Base-by-base conservation (phyloP, 2,329 filamentous ascomycete genomes). In the Neurospora crassa region DNA sequence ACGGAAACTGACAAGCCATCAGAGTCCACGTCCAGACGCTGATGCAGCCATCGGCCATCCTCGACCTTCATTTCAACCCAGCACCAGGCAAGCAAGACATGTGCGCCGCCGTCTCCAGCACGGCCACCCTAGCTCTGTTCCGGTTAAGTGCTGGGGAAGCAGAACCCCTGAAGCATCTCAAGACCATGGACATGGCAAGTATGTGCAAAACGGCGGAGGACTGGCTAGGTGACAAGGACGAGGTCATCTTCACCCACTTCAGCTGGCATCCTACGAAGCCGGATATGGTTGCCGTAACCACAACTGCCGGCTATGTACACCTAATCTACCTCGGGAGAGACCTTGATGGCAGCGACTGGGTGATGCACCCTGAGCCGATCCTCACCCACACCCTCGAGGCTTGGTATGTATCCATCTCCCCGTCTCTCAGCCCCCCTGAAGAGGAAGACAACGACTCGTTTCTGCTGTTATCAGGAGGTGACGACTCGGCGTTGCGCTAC, bases 31-130 rank as follows among this genome's bases (percentile, higher is more conserved):
- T 90, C 5, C 88, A 92, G 77, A 90, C 86, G 0, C 74, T 90
- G 5, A 77, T 83, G 5, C 89, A 92, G 29, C 86, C 89, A 4
- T 93, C 90, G 69, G 94, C 93, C 6, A 86, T 97, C 40, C 86
- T 97, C 70, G 94, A 97, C 78, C 83, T 97, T 40, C 92, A 94
- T 76, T 98, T 97, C 79, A 88, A 90, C 72, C 88, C 87, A 1
- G 78, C 81, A 69, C 74, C 77, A 1, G 79, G 84, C 70, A 76
- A 76, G 8, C 81, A 80, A 68, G 84, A 85, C 40, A 81, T 91
- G 3, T 85, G 97, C 70, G 93, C 89, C 11, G 89, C 91, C 3
- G 92, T 93, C 10, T 92, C 92, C 1, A 97, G 93, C 73, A 92
- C 91, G 0, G 92, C 91, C 0, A 85, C 86, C 0, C 81, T 96